These are phyloP conservation scores for Pythium volutum DNA, from an alignment of 352 stramenopile genomes.

Conservation along the genomic window DNA sequence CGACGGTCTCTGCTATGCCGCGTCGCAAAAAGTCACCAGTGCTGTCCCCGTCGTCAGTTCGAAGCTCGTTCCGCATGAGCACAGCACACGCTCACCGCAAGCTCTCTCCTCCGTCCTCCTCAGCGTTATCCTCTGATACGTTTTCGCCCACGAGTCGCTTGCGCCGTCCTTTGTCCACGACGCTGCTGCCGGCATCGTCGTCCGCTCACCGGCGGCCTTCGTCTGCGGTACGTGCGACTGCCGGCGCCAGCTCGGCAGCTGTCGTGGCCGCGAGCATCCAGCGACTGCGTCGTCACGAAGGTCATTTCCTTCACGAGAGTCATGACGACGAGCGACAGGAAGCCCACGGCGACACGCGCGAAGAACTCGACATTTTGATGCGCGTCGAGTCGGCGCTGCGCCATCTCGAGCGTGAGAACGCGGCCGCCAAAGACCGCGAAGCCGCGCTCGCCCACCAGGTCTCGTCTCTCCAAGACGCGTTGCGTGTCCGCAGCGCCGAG, in stretches of 20 bases:
- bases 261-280: constrained; percentile 22
- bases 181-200: not conserved
- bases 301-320: not conserved
- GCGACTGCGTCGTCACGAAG: constrained; percentile 20
- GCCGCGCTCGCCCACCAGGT: constrained; percentile 48
- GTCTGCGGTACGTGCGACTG: not conserved
- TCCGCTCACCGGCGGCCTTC: not conserved
- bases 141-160: not conserved
- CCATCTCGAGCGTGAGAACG: constrained; percentile 70
- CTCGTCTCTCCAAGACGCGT: constrained; percentile 47
- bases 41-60: constrained; percentile 3
- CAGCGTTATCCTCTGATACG: not conserved
- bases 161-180: constrained; percentile 4
- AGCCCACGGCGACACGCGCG: constrained; percentile 20
- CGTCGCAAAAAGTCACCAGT: not conserved
- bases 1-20: not conserved
- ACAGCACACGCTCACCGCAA: not conserved
- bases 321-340: constrained; percentile 4
- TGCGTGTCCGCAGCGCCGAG: constrained; percentile 49
- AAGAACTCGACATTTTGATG: constrained; percentile 65
- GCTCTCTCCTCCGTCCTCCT: not conserved
- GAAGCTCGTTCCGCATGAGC: not conserved
- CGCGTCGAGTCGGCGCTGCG: constrained; percentile 69
- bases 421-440: constrained; percentile 44
- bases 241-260: constrained; percentile 3